Percentiles rank a stretch among this genome's conserved stretches.
Evolutionary conservation across 345 rosid species (phyloP).

Genomic region (Gossypium raimondii): DNA sequence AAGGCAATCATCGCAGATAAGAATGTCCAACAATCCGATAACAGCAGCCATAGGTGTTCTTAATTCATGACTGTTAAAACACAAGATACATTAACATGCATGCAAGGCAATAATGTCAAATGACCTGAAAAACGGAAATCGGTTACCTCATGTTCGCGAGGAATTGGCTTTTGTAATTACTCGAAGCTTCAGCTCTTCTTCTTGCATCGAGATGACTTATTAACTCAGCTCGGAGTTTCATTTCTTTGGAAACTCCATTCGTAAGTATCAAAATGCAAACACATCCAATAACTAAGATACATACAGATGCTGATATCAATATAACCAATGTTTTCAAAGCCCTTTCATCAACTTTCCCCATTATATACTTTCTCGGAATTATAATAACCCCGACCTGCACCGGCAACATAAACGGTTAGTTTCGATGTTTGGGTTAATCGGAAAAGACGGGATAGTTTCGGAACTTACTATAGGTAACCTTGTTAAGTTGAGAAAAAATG

Average conservation of each 20-base stretch:
- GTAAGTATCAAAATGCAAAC: slow-evolving; percentile 85
- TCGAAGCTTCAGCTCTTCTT: slow-evolving; percentile 97
- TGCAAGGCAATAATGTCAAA: not conserved
- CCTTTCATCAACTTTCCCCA: slow-evolving; percentile 94
- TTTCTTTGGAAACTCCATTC: slow-evolving; percentile 96
- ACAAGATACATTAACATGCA: not conserved
- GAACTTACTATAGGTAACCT: slow-evolving; percentile 88
- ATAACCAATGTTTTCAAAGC: slow-evolving; percentile 82
- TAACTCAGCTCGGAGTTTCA: slow-evolving; percentile 94
- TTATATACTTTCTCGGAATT: slow-evolving; percentile 82
- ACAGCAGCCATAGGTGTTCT: slow-evolving; percentile 99
- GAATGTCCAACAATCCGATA: slow-evolving; percentile 92
- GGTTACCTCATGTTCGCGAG: slow-evolving; percentile 94
- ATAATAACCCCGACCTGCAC: slow-evolving; percentile 90
- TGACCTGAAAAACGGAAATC: not conserved
- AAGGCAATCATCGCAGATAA: slow-evolving; percentile 80
- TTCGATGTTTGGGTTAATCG: not conserved
- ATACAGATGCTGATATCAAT: slow-evolving; percentile 81
- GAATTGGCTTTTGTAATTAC: slow-evolving; percentile 97
- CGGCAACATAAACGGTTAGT: not conserved
- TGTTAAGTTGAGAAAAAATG: slow-evolving; percentile 84
- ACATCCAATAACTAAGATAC: slow-evolving; percentile 85
- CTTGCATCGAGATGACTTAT: slow-evolving; percentile 97
- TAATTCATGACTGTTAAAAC: slow-evolving; percentile 74
- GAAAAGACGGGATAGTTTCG: not conserved